Evolutionary conservation across 176 grass and related monocot species (phyloP).

Genomic region (Thinopyrum elongatum): DNA sequence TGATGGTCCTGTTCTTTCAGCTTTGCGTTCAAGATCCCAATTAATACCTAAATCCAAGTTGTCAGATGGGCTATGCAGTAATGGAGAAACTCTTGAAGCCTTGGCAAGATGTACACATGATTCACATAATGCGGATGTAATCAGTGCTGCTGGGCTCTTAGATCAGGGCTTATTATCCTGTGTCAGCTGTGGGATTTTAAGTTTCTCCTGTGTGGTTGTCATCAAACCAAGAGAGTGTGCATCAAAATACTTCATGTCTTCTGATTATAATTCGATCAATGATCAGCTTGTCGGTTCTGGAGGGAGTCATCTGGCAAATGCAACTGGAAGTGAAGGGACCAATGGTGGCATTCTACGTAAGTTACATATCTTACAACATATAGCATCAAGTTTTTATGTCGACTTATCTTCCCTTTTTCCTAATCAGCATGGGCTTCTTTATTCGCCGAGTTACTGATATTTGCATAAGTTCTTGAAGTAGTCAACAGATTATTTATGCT

Average conservation of each 20-base stretch:
- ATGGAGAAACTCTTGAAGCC: slow-evolving; percentile 42
- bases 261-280: slow-evolving; percentile 61
- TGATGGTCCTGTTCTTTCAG: slow-evolving; percentile 48
- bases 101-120: slow-evolving; percentile 18
- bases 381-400: background rate
- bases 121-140: slow-evolving; percentile 40
- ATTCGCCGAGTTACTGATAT: background rate
- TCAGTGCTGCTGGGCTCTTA: slow-evolving; percentile 46
- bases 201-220: slow-evolving; percentile 96
- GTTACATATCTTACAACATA: slow-evolving; percentile 20
- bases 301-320: slow-evolving; percentile 25
- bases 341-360: slow-evolving; percentile 30
- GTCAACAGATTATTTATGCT: background rate
- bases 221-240: slow-evolving; percentile 76
- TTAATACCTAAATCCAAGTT: slow-evolving; percentile 49
- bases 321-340: slow-evolving; percentile 11
- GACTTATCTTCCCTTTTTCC: background rate
- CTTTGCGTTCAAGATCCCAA: slow-evolving; percentile 40
- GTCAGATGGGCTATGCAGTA: slow-evolving; percentile 35
- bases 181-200: slow-evolving; percentile 93
- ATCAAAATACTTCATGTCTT: slow-evolving; percentile 62
- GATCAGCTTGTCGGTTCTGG: slow-evolving; percentile 39
- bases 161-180: slow-evolving; percentile 92
- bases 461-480: background rate
- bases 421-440: background rate